Evolutionary conservation across 257 asterid genomes (phyloP), one percentile per base, ranked within the genome.

Genomic region (Eustoma russellianum): DNA sequence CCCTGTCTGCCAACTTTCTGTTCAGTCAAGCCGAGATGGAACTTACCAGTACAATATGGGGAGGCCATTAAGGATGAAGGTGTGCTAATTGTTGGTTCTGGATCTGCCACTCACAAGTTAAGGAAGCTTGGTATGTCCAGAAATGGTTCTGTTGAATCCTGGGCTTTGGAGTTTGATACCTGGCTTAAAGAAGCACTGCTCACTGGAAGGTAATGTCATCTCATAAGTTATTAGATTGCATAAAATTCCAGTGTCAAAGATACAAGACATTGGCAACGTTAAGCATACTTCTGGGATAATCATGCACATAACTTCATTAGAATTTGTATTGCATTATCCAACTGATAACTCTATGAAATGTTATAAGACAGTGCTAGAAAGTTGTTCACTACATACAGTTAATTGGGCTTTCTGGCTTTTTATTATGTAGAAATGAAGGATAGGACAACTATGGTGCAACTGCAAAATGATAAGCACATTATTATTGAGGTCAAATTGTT

Each of bases 1-100:
- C 50, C 94, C 94, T 0, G 94, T 86, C 6, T 83, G 93, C 53
- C 95, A 86, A 63, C 90, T 86, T 43, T 86, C 95, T 19, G 78
- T 86, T 55, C 95, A 86, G 71, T 66, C 88, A 38, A 33, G 74
- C 19, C 56, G 64, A 66, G 83, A 77, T 62, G 95, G 87, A 48
- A 73, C 86, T 44, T 62, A 86, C 68, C 95, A 86, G 66, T 83
- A 74, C 40, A 77, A 83, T 47, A 6, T 86, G 68, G 95, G 95
- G 15, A 73, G 63, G 76, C 83, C 94, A 24, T 70, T 44, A 83
- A 60, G 81, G 65, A 83, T 30, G 85, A 86, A 57, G 95, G 94
- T 7, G 87, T 83, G 55, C 88, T 86, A 40, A 71, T 86, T 41
- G 24, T 86, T 53, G 91, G 95, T 55, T 86, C 95, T 7, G 95